A percentile compares a stretch with the other conserved stretches of the same genome.
phyloP scores from a whole-genome alignment of 768 basidiomycete genomes.

The Stropharia rugosoannulata region DNA sequence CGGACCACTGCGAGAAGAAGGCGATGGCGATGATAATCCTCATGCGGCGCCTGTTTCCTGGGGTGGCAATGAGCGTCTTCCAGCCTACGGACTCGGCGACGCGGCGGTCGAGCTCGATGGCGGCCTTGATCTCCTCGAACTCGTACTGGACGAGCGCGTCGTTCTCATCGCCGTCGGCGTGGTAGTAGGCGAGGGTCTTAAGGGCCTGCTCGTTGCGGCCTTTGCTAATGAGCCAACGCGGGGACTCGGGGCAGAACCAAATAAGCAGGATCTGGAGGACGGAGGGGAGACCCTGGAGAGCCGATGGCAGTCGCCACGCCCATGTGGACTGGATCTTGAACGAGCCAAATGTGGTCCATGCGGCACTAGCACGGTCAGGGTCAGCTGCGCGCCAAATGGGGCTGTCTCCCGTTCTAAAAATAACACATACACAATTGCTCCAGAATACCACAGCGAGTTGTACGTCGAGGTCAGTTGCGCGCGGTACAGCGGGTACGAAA shows the following conservation, averaged over 20 bases:
- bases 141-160: conserved; percentile 74
- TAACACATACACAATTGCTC: conserved; percentile 64
- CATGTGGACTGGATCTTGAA: conserved; percentile 67
- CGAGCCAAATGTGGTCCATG: conserved; percentile 86
- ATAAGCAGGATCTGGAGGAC: conserved; percentile 64
- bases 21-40: conserved; percentile 74
- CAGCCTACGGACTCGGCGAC: conserved; percentile 63
- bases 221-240: conserved; percentile 79
- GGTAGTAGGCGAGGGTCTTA: conserved; percentile 75
- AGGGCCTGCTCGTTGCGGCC: conserved; percentile 71
- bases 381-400: background rate
- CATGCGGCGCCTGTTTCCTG: conserved; percentile 77
- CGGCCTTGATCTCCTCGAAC: conserved; percentile 78
- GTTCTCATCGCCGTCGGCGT: conserved; percentile 69
- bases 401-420: conserved; percentile 5
- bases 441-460: conserved; percentile 87
- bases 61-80: conserved; percentile 62
- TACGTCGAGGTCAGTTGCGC: conserved; percentile 75
- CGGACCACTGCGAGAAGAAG: conserved; percentile 87
- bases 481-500: conserved; percentile 84
- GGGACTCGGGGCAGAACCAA: conserved; percentile 78
- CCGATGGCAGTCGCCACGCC: conserved; percentile 83
- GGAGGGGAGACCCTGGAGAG: conserved; percentile 70
- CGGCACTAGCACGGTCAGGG: conserved; percentile 42
- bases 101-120: conserved; percentile 66